Base-by-base conservation (phyloP, 768 basidiomycete genomes). In the Cystoderma amianthinum region DNA sequence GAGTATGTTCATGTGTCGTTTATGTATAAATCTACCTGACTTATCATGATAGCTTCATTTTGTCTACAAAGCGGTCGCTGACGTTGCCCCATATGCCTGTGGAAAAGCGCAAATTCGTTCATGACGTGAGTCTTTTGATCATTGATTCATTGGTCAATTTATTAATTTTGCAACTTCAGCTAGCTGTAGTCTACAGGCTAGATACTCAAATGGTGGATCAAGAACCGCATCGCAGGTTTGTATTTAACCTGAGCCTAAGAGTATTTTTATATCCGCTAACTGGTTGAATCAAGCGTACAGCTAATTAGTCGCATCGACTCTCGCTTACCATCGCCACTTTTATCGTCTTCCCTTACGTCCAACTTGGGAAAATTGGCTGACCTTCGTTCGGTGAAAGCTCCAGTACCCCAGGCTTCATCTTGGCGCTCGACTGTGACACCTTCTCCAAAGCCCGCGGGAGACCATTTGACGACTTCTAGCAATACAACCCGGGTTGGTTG, bases 191-290 rank as follows among this genome's bases (percentile, higher is more conserved):
- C 3, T 98, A 95, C 56, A 72, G 89, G 15, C 78, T 97, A 57
- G 85, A 89, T 45, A 80, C 84, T 0, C 78, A 86, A 50, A 79
- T 92, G 68, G 78, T 99, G 15, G 95, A 97, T 57, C 85, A 86
- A 51, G 95, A 96, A 51, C 95, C 95, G 0, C 74, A 86, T 53
- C 70, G 89, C 36, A 80, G 73, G 76, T 77, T 15, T 16, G 60
- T 57, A 10, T 6, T 6, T 30, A 15, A 16, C 7, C 42, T 20
- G 40, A 3, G 42, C 37, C 12, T 22, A 21, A 19, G 30, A 36
- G 28, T 25, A 21, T 25, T 15, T 24, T 4, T 24, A 22, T 39
- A 25, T 42, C 18, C 39, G 23, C 17, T n/a, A 18, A 9, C 6
- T 18, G 15, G 22, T 43, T 33, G 18, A 23, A 10, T 16, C 15